Percentiles rank a stretch among this genome's conserved stretches.
These are phyloP conservation scores for Aechmea fasciata DNA, from an alignment of 176 grass and related monocot genomes.

Conservation along the genomic window DNA sequence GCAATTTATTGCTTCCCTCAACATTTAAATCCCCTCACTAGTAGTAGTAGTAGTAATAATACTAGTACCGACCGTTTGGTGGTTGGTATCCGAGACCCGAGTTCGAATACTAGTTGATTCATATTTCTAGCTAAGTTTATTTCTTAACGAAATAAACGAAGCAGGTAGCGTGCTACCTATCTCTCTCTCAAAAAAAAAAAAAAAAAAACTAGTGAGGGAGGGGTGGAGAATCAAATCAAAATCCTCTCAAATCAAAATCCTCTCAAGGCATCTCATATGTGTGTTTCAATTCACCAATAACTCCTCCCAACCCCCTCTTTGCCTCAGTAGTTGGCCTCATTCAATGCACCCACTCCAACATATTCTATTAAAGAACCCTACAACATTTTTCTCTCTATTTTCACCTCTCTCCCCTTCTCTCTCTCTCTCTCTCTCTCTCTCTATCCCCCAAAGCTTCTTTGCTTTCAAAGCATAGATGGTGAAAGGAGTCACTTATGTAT, in stretches of 20 bases:
- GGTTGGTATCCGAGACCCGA: too few relatives aligned
- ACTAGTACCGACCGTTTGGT: too few relatives aligned
- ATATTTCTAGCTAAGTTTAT: too few relatives aligned
- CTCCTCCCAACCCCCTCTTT: constrained; percentile 1
- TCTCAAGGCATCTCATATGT: constrained; percentile 1
- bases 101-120: too few relatives aligned
- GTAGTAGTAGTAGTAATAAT: too few relatives aligned
- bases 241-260: constrained; percentile 3
- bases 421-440: background rate
- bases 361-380: constrained; percentile 5
- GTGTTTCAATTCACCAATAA: constrained; percentile 1
- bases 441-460: background rate
- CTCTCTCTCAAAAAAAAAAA: too few relatives aligned
- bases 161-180: too few relatives aligned
- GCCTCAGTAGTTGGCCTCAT: background rate
- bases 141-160: too few relatives aligned
- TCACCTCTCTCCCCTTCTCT: background rate
- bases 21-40: too few relatives aligned
- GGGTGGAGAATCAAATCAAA: background rate
- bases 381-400: background rate
- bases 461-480: background rate
- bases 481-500: background rate
- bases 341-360: background rate
- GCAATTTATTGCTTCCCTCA: too few relatives aligned
- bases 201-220: too few relatives aligned